Conservation (phyloP, 352 stramenopile species). For the Thraustochytrium striatum region DNA sequence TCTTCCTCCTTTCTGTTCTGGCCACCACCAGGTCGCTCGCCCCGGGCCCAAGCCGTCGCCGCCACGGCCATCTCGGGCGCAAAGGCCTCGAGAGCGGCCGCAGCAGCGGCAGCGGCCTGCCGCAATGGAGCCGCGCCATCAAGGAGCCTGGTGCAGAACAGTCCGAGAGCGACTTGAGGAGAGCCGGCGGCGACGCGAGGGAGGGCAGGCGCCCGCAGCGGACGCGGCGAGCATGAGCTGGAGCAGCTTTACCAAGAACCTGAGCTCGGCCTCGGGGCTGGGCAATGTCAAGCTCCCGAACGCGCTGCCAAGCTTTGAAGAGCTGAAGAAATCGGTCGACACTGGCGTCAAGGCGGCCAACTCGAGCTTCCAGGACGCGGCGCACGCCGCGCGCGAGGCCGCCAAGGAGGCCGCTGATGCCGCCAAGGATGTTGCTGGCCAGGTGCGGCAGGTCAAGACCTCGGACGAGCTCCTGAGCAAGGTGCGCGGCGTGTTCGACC, state of each 20-base stretch:
- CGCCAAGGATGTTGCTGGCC: not conserved
- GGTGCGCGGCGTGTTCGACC: constrained; percentile 33
- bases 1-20: no score
- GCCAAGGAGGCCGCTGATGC: constrained; percentile 8
- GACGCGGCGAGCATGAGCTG: not conserved
- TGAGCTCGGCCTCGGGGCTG: not conserved
- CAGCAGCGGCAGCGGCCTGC: no score
- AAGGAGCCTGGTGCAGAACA: no score
- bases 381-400: not conserved
- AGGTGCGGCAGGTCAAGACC: not conserved
- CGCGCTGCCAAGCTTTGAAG: constrained; percentile 27
- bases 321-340: constrained; percentile 34
- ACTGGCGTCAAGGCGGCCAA: constrained; percentile 27
- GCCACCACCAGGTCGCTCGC: no score
- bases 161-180: no score
- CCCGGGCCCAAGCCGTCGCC: no score
- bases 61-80: no score
- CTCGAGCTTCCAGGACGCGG: not conserved
- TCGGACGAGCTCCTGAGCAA: not conserved
- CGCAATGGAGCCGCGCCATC: no score
- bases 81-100: no score
- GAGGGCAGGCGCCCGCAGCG: not conserved
- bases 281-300: constrained; percentile 9
- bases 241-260: not conserved
- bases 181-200: no score